Evolutionary conservation across 257 asterid genomes (phyloP).

Genomic region (Henckelia pumila): DNA sequence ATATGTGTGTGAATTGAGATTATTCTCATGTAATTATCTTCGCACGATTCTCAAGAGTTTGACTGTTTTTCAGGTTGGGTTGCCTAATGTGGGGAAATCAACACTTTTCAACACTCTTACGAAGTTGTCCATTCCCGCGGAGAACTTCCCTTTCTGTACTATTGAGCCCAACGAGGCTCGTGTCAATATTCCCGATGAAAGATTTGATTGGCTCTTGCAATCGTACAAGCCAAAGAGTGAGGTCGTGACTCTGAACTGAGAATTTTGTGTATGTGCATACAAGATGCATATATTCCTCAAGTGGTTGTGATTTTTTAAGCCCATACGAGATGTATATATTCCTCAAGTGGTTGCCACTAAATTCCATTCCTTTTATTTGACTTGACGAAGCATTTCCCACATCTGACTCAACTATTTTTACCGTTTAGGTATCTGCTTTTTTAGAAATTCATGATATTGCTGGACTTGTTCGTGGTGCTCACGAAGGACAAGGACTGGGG

Average conservation of each 20-base stretch:
- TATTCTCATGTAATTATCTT: neutral
- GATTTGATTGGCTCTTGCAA: slow-evolving; percentile 95
- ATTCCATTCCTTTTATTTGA: neutral
- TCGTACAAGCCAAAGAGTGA: slow-evolving; percentile 91
- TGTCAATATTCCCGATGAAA: slow-evolving; percentile 85
- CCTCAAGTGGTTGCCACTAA: neutral
- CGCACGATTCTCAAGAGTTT: slow-evolving; percentile 1
- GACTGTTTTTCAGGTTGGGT: slow-evolving; percentile 70
- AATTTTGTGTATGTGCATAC: slow-evolving; percentile 11
- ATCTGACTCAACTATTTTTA: neutral
- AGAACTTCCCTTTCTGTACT: slow-evolving; percentile 95
- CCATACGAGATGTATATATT: neutral
- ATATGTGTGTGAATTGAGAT: neutral
- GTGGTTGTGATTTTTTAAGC: neutral
- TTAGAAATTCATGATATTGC: slow-evolving; percentile 97
- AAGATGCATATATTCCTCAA: slow-evolving; percentile 15
- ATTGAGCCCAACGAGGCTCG: slow-evolving; percentile 99
- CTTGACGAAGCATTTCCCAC: neutral
- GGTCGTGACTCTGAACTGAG: slow-evolving; percentile 40
- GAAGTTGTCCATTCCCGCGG: slow-evolving; percentile 94
- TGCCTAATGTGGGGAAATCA: slow-evolving; percentile 97
- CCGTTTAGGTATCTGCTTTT: slow-evolving; percentile 81
- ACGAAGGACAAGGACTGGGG: slow-evolving; percentile 95
- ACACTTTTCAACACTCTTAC: slow-evolving; percentile 98
- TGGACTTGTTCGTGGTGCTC: slow-evolving; percentile 98